Evolutionary conservation across 1,139 yeast genomes (phyloP), one percentile per base, ranked within the genome.

Genomic region (Blastobotrys petasosporus): DNA sequence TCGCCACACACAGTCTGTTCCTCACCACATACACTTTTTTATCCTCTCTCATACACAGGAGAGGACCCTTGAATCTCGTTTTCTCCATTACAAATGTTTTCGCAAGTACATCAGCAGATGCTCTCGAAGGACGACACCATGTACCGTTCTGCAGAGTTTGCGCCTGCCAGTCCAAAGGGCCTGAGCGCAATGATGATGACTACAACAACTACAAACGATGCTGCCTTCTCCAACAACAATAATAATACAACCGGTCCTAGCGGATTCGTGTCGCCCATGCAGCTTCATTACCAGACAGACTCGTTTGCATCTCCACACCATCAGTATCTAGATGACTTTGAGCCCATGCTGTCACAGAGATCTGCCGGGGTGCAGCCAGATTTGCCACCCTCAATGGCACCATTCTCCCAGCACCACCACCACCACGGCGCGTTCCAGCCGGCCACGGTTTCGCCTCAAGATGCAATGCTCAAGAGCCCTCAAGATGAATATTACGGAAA

Each of bases 381-480:
- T 20, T 20, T 20, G 25, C 25, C 25, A 20, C 25, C 25, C 6
- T 20, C 25, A 7, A 20, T 20, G 25, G n/a, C n/a, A n/a, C n/a
- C n/a, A n/a, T n/a, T n/a, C n/a, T n/a, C n/a, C n/a, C 25, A 20
- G 25, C 25, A 20, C 25, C 25, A 20, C 4, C 25, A 20, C 25
- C 25, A 20, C 25, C 25, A 20, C 25, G 6, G 7, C 25, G 25
- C 25, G 6, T 20, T 20, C 25, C 25, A 20, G 47, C 53, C 43
- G 31, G 37, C 47, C 33, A 50, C 55, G 4, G 46, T 53, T 23
- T 44, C 55, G 11, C 55, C 58, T 11, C 46, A 48, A 6, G 57
- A 55, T n/a, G 47, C 54, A n/a, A 43, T 54, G 49, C 37, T 52
- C 29, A 54, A 55, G 42, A 37, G 51, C 15, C 50, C 57, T 1